Base-by-base conservation (phyloP, 2,329 filamentous ascomycete species). In the Blastomyces emzantsi region DNA sequence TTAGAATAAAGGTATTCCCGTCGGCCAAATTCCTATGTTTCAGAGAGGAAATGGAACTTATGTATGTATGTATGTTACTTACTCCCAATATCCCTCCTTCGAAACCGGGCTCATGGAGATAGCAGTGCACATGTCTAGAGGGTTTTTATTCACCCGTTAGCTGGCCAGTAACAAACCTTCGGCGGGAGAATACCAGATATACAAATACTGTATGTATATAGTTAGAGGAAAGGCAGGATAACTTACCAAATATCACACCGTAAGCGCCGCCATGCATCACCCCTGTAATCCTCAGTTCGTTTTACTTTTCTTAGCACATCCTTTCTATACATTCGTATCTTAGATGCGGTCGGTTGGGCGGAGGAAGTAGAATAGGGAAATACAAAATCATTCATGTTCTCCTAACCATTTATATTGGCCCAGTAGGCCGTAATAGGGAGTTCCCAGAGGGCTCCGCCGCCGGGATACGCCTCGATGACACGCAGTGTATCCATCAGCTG, bases 181-280 rank as follows among this genome's bases (percentile, higher is more conserved):
- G 19, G 45, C 6, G 19, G 45, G 17, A 9, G 45, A 22, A 47
- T 45, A 41, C 11, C 13, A n/a, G 11, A 61, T 22, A 61, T 17
- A n/a, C 3, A 13, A 7, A n/a, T 11, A 4, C 15, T 58, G 1
- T 6, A 36, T 36, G 5, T 36, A 36, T 11, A 8, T 43, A 28
- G 6, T 1, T 6, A 49, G 22, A 19, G 7, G 33, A 36, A 54
- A 51, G 11, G 60, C n/a, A 49, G n/a, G 3, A 9, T 57, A 25
- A 74, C 77, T 65, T 68, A 83, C 81, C 90, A 76, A 93, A 93
- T 80, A 93, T 83, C 60, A 93, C 76, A 64, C 89, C 81, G 69
- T 92, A 89, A 0, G 80, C 79, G 0, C 89, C 88, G 56, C 70
- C 70, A 66, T 71, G 70, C 65, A 71, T 68, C 17, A 72, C 70